Conservation (phyloP, 2,329 filamentous ascomycete genomes). For the Alternaria consortialis region DNA sequence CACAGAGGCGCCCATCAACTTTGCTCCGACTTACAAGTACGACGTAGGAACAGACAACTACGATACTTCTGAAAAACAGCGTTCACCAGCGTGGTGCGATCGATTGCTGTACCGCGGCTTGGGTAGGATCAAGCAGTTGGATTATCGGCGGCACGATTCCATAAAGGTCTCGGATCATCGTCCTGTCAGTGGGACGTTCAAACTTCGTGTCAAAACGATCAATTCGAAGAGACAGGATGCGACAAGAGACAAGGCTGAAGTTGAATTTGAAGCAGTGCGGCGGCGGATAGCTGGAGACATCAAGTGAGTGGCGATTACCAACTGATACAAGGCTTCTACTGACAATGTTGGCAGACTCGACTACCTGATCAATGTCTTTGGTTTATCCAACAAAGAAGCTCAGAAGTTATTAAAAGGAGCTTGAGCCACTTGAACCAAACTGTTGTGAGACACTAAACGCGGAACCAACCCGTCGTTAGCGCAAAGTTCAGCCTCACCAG, state of each 20-base stretch:
- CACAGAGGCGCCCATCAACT: slow-evolving; percentile 87
- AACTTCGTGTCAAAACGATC: slow-evolving; percentile 84
- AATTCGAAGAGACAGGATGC: slow-evolving; percentile 70
- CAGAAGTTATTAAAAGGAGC: slow-evolving; percentile 51
- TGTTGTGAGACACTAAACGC: background rate
- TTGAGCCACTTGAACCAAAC: slow-evolving; percentile 9
- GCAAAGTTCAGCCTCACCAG: background rate
- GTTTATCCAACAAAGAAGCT: slow-evolving; percentile 64
- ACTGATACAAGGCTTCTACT: background rate
- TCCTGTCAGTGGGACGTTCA: slow-evolving; percentile 87
- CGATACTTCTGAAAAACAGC: slow-evolving; percentile 92
- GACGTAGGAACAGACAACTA: slow-evolving; percentile 95
- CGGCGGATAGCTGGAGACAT: slow-evolving; percentile 73
- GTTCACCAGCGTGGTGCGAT: slow-evolving; percentile 96
- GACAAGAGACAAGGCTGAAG: slow-evolving; percentile 77
- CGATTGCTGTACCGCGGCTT: slow-evolving; percentile 85
- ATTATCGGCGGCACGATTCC: slow-evolving; percentile 84
- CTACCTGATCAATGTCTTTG: slow-evolving; percentile 71
- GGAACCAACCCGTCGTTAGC: background rate
- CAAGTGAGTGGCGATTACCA: slow-evolving; percentile 68
- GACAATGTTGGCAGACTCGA: slow-evolving; percentile 61
- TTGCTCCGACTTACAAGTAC: slow-evolving; percentile 98
- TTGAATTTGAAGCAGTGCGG: slow-evolving; percentile 77
- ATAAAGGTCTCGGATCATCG: slow-evolving; percentile 91
- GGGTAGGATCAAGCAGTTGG: slow-evolving; percentile 83